These are phyloP conservation scores for Aspergillus carlsbadensis DNA, from an alignment of 495 filamentous ascomycete species.

Conservation along the genomic window DNA sequence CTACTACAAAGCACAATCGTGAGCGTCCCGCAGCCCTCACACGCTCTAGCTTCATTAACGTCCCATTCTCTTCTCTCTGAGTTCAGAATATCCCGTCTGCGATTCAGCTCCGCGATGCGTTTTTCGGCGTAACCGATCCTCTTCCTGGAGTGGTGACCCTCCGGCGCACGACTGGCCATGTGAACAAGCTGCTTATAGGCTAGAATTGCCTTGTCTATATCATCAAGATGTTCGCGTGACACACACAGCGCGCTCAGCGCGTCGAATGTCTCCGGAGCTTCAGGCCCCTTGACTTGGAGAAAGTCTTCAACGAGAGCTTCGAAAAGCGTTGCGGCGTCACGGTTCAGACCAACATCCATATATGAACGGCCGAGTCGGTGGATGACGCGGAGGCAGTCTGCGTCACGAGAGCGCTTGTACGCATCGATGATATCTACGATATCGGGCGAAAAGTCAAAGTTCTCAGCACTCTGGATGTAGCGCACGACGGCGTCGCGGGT, in stretches of 20 bases:
- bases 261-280: conserved; percentile 29
- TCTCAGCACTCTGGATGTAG: conserved; percentile 28
- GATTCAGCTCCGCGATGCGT: conserved; percentile 26
- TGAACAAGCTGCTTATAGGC: conserved; percentile 30
- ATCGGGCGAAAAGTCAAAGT: conserved; percentile 32
- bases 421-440: conserved; percentile 27
- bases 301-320: conserved; percentile 29
- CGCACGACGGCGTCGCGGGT: conserved; percentile 27
- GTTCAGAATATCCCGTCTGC: conserved; percentile 25
- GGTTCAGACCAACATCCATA: conserved; percentile 30
- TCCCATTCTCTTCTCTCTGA: conserved; percentile 29
- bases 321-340: conserved; percentile 29
- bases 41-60: conserved; percentile 21
- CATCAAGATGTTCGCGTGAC: conserved; percentile 28
- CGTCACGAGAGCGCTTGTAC: conserved; percentile 25
- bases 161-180: conserved; percentile 23
- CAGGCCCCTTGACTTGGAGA: conserved; percentile 20
- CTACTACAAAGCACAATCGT: conserved; percentile 29
- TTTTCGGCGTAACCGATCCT: conserved; percentile 28
- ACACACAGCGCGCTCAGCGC: conserved; percentile 32
- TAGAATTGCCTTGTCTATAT: conserved; percentile 28
- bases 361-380: conserved; percentile 30
- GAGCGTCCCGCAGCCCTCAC: conserved; percentile 19
- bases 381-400: conserved; percentile 29
- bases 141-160: conserved; percentile 24